Conservation (phyloP, 306 rosid genomes). For the Pterocarpus santalinus region DNA sequence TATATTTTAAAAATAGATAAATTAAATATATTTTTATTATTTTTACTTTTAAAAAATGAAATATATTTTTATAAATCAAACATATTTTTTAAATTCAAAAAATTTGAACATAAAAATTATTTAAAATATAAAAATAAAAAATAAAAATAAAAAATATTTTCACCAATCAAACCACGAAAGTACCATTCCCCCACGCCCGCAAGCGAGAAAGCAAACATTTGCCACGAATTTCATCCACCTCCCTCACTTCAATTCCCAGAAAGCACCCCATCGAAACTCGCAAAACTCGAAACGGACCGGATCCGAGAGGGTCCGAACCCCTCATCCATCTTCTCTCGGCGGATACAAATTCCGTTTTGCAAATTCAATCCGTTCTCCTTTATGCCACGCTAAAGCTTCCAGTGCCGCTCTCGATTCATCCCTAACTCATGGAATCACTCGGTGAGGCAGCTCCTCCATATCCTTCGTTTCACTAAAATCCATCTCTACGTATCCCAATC, state of each 20-base stretch:
- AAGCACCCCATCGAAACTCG: neutral
- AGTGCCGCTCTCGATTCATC: neutral
- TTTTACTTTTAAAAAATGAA: too few species aligned
- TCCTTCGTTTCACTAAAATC: neutral
- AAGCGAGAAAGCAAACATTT: neutral
- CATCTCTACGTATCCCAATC: neutral
- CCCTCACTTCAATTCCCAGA: neutral
- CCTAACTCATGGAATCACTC: conserved; percentile 38
- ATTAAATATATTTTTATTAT: too few species aligned
- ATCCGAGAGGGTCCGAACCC: neutral
- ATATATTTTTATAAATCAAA: too few species aligned
- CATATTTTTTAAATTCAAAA: too few species aligned
- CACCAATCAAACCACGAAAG: too few species aligned
- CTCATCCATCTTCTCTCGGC: neutral
- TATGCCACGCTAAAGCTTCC: neutral
- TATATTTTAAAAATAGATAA: too few species aligned
- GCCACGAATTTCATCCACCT: neutral
- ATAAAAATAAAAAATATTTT: too few species aligned
- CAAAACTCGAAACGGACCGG: neutral
- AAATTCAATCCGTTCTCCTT: neutral
- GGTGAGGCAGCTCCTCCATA: neutral
- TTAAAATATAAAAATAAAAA: too few species aligned
- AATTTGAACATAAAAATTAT: too few species aligned
- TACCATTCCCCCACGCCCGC: neutral
- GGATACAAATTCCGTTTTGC: neutral